Evolutionary conservation across 140 eudicot genomes (phyloP).

Genomic region (Anethum foeniculum): DNA sequence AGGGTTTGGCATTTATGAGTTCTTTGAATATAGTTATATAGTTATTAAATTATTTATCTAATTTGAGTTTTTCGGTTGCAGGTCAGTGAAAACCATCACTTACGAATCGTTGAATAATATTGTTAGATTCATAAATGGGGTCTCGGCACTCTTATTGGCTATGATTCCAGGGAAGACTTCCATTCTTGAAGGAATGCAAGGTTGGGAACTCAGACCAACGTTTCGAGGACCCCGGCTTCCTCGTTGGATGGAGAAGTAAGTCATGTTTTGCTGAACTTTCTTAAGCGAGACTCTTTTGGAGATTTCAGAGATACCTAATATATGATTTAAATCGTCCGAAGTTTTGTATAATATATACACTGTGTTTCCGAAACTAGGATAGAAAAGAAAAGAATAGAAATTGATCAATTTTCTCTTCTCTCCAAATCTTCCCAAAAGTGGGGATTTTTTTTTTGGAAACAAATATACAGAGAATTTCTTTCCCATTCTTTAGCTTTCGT

Average conservation of each 20-base stretch:
- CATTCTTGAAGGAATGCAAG: constrained; percentile 92
- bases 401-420: no score
- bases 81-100: constrained; percentile 88
- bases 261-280: background rate
- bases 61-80: constrained; percentile 18
- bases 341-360: background rate
- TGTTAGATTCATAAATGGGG: constrained; percentile 70
- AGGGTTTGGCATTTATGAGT: background rate
- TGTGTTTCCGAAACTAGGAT: no score
- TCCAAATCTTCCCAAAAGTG: no score
- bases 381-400: no score
- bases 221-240: constrained; percentile 90
- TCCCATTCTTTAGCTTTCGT: no score
- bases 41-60: background rate
- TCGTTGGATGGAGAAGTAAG: constrained; percentile 98
- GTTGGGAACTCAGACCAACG: constrained; percentile 93
- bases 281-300: background rate
- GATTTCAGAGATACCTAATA: background rate
- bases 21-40: background rate
- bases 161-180: constrained; percentile 74
- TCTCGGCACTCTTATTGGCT: constrained; percentile 74
- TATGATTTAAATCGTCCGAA: background rate
- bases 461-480: no score
- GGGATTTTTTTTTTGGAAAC: no score
- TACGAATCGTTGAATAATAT: constrained; percentile 74